phyloP scores from a whole-genome alignment of 2,329 filamentous ascomycete species.

The Colletotrichum nymphaeae region DNA sequence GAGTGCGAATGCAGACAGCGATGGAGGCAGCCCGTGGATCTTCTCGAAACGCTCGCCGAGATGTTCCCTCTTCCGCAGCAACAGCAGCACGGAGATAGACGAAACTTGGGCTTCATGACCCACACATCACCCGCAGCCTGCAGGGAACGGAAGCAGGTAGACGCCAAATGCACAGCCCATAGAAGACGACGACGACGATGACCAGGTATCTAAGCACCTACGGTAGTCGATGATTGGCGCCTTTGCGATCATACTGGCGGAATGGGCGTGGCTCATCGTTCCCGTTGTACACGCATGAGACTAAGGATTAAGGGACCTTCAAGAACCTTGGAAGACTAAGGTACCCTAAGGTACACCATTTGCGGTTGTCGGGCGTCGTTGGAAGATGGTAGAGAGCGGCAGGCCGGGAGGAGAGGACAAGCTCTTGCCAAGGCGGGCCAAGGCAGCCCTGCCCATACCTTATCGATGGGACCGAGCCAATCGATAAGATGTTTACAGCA shows the following conservation, averaged over 20 bases:
- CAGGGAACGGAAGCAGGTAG: not conserved
- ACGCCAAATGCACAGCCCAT: not conserved
- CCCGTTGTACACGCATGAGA: not conserved
- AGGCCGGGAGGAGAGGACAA: not conserved
- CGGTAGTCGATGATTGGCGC: not conserved
- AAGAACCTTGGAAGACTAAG: too few species aligned
- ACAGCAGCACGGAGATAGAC: not conserved
- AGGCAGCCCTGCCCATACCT: not conserved
- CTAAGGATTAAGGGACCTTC: not conserved
- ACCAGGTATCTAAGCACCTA: not conserved
- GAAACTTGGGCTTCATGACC: not conserved
- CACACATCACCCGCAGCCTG: not conserved
- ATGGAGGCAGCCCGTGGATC: not conserved
- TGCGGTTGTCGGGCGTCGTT: not conserved
- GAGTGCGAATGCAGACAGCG: slow-evolving; percentile 1
- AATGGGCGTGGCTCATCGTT: not conserved
- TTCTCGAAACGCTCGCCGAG: not conserved
- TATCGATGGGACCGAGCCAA: not conserved
- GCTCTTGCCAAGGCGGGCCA: not conserved
- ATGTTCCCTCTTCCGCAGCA: not conserved
- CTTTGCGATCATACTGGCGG: not conserved
- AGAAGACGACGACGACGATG: not conserved
- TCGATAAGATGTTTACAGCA: not conserved
- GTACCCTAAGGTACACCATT: too few species aligned
- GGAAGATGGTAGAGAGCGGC: not conserved